Conservation (phyloP, 192 early-diverging fungal species). For the Coemansia umbellata region DNA sequence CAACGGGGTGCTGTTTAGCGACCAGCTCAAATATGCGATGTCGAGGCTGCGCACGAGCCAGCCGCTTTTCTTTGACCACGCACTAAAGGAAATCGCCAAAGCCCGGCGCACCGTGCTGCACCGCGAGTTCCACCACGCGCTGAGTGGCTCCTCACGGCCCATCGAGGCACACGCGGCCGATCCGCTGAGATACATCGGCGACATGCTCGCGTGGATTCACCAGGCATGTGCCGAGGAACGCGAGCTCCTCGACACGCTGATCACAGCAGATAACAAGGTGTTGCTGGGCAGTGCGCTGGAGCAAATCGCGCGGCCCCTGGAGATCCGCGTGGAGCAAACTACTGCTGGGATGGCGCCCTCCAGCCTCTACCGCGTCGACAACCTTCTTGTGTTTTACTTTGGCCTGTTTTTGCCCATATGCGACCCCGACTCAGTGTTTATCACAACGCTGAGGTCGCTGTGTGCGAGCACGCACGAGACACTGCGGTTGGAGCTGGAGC, state of each 20-base stretch:
- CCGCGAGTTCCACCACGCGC: too few relatives aligned
- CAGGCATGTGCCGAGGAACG: constrained; percentile 82
- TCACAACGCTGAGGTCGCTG: constrained; percentile 2
- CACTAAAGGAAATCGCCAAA: too few relatives aligned
- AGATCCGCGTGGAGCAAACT: constrained; percentile 37
- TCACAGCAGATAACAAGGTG: background rate
- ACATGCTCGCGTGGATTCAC: constrained; percentile 97
- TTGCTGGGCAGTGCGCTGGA: constrained; percentile 22
- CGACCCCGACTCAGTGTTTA: constrained; percentile 3
- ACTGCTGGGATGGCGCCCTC: constrained; percentile 8
- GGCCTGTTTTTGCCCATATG: constrained; percentile 12
- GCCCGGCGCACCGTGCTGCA: too few relatives aligned
- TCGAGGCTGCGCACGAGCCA: too few relatives aligned
- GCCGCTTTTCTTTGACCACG: too few relatives aligned
- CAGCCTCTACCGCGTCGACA: constrained; percentile 21
- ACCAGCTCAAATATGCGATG: too few relatives aligned
- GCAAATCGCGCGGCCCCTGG: constrained; percentile 30
- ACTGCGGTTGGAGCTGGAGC: constrained; percentile 1
- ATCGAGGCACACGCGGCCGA: constrained; percentile 94
- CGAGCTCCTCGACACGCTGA: constrained; percentile 72
- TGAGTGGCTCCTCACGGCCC: constrained; percentile 55
- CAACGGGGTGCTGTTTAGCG: too few relatives aligned
- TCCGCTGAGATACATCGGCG: constrained; percentile 86
- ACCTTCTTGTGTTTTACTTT: constrained; percentile 26
- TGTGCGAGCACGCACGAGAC: background rate